These are phyloP conservation scores for Botrytis pseudocinerea DNA, from an alignment of 2,329 filamentous ascomycete genomes.

Conservation along the genomic window DNA sequence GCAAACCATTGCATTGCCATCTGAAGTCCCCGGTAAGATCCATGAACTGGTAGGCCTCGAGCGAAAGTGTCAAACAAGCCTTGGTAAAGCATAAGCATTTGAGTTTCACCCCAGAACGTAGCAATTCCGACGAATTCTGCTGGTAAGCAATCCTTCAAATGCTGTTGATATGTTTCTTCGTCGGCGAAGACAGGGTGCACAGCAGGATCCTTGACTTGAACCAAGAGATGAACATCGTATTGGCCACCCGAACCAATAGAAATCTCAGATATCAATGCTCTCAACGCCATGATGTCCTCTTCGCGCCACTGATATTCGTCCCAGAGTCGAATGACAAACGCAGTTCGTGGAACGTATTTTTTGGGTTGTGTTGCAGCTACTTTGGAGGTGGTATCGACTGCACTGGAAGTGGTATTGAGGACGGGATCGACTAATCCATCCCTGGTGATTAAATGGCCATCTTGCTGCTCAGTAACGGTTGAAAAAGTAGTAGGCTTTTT, in stretches of 20 bases:
- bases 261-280: constrained; percentile 81
- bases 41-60: constrained; percentile 75
- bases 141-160: constrained; percentile 68
- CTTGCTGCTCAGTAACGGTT: constrained; percentile 7
- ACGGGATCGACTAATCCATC: not conserved
- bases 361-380: constrained; percentile 26
- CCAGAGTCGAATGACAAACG: constrained; percentile 81
- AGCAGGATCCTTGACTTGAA: constrained; percentile 82
- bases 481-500: constrained; percentile 30
- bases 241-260: constrained; percentile 78
- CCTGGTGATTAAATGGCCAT: constrained; percentile 24
- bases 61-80: constrained; percentile 77
- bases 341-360: constrained; percentile 59
- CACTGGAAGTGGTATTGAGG: not conserved
- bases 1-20: constrained; percentile 97
- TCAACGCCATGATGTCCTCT: constrained; percentile 78
- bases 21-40: constrained; percentile 86
- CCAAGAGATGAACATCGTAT: constrained; percentile 82
- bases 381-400: constrained; percentile 21
- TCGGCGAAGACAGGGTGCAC: constrained; percentile 77
- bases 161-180: constrained; percentile 64
- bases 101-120: constrained; percentile 89
- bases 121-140: constrained; percentile 86
- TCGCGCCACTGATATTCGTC: constrained; percentile 75
- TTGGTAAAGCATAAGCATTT: constrained; percentile 89